phyloP scores from a whole-genome alignment of 73 alveolate genomes.

The Tetrahymena malaccensis region DNA sequence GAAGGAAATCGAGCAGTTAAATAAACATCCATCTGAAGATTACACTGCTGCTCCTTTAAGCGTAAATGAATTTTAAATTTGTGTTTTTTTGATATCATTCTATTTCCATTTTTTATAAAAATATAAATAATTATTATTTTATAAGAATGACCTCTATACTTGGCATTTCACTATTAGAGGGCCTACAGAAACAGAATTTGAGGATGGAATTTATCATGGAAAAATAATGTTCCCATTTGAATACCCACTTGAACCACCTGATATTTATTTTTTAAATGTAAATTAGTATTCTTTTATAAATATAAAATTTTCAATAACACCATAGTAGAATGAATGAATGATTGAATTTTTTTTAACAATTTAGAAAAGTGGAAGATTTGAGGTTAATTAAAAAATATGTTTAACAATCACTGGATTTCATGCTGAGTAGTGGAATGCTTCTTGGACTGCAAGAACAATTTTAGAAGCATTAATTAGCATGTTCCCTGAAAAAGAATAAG shows the following conservation, averaged over 20 bases:
- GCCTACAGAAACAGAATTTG: slow-evolving; percentile 84
- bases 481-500: slow-evolving; percentile 77
- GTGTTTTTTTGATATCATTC: background rate
- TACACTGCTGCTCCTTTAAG: background rate
- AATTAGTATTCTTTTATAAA: background rate
- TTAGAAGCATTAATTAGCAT: slow-evolving; percentile 45
- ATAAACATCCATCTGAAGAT: background rate
- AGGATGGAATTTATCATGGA: slow-evolving; percentile 94
- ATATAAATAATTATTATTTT: background rate
- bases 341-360: background rate
- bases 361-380: slow-evolving; percentile 77
- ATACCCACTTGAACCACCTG: slow-evolving; percentile 92
- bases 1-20: background rate
- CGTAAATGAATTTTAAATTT: background rate
- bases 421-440: slow-evolving; percentile 94
- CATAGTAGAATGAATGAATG: background rate
- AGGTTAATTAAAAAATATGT: slow-evolving; percentile 63
- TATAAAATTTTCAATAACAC: background rate
- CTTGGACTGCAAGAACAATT: slow-evolving; percentile 67
- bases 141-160: slow-evolving; percentile 64
- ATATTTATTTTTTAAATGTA: slow-evolving; percentile 77
- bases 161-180: slow-evolving; percentile 97
- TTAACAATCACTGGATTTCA: slow-evolving; percentile 85
- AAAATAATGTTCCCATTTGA: slow-evolving; percentile 76
- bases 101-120: background rate